Conservation (phyloP, 129 eudicot genomes). For the Chrysanthemum makinoi region DNA sequence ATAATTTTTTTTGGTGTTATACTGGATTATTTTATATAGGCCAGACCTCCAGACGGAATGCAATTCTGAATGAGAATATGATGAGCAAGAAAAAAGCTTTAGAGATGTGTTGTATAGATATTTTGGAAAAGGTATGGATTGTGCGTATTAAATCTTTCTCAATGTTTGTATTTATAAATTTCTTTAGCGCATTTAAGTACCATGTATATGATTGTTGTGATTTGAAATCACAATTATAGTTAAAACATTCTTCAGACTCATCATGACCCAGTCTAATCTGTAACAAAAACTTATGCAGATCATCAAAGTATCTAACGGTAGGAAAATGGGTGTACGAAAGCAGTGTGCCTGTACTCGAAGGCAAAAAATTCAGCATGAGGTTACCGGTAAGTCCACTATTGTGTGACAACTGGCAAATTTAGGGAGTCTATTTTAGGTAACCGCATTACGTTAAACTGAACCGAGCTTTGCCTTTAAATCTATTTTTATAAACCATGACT, state of each 20-base stretch:
- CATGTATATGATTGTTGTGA: too few relatives aligned
- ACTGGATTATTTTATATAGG: conserved; percentile 23
- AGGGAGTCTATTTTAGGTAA: too few relatives aligned
- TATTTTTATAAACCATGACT: too few relatives aligned
- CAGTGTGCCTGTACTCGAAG: conserved; percentile 67
- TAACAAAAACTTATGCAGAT: conserved; percentile 46
- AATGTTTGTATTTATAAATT: not conserved
- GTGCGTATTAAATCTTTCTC: too few relatives aligned
- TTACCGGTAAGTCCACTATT: conserved; percentile 60
- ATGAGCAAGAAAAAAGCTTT: conserved; percentile 57
- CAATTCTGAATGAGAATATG: conserved; percentile 45
- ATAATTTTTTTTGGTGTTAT: not conserved
- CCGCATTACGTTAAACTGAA: too few relatives aligned
- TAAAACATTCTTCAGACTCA: not conserved
- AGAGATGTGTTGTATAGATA: conserved; percentile 57
- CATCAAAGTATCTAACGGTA: conserved; percentile 63
- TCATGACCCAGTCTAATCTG: not conserved
- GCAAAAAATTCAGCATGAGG: conserved; percentile 65
- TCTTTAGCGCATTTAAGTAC: too few relatives aligned
- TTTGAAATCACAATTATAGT: too few relatives aligned
- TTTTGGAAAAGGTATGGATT: conserved; percentile 63
- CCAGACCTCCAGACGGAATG: conserved; percentile 38
- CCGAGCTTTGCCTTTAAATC: too few relatives aligned
- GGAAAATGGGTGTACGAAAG: conserved; percentile 66
- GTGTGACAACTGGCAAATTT: too few relatives aligned